Conservation (phyloP, 2,329 filamentous ascomycete genomes). For the Kalmusia sp. region DNA sequence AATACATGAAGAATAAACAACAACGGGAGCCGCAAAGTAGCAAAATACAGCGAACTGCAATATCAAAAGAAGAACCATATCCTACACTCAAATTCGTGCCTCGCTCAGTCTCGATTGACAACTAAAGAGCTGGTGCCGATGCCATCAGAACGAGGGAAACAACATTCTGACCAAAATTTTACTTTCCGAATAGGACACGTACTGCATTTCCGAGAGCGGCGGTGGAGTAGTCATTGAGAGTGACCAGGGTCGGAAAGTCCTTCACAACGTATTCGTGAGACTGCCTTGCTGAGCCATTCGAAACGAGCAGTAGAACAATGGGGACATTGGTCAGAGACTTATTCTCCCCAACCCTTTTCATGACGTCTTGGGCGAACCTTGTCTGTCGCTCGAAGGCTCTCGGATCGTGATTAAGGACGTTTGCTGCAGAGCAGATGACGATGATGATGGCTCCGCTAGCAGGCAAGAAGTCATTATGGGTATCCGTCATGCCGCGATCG, state of each 20-base stretch:
- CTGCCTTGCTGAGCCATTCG: constrained; percentile 20
- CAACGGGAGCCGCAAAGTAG: neutral
- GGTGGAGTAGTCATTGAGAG: constrained; percentile 37
- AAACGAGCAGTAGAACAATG: constrained; percentile 34
- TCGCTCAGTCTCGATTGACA: too few relatives aligned
- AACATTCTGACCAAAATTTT: constrained; percentile 4
- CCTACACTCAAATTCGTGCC: neutral
- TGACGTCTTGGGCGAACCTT: constrained; percentile 35
- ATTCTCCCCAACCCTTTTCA: constrained; percentile 22
- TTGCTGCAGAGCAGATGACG: constrained; percentile 52
- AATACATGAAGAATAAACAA: too few relatives aligned
- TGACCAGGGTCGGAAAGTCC: constrained; percentile 37
- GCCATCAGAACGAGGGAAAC: too few relatives aligned
- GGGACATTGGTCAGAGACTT: constrained; percentile 27
- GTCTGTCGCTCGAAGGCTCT: constrained; percentile 39
- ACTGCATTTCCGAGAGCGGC: constrained; percentile 33
- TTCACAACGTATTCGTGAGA: constrained; percentile 28
- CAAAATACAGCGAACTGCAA: constrained; percentile 9
- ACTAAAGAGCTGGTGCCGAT: too few relatives aligned
- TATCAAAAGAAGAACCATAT: neutral
- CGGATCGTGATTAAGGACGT: constrained; percentile 28
- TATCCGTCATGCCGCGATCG: constrained; percentile 67
- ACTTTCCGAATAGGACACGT: constrained; percentile 33
- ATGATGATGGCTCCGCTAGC: constrained; percentile 67
- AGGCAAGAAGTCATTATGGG: constrained; percentile 68